Evolutionary conservation across 2,329 filamentous ascomycete species (phyloP).

Genomic region (Trichoderma oligosporum): DNA sequence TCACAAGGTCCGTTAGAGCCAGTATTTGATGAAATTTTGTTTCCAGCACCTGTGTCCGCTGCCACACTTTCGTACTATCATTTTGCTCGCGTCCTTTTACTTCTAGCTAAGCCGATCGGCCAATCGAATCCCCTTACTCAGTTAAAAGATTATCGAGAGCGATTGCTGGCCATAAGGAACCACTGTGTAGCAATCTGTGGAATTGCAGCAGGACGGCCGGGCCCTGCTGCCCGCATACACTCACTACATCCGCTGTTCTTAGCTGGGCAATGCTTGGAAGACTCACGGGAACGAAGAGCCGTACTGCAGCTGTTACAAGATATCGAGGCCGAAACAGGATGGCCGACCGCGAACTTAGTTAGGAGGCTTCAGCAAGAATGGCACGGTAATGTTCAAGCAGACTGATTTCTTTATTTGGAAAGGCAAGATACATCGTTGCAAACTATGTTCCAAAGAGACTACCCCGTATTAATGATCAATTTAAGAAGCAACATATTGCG

Average conservation of each 20-base stretch:
- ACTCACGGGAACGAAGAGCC: background rate
- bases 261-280: constrained; percentile 7
- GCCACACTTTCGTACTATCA: constrained; percentile 6
- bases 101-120: constrained; percentile 1
- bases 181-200: constrained; percentile 1
- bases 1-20: constrained; percentile 1
- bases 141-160: background rate
- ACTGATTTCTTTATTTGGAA: too few relatives aligned
- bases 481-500: too few relatives aligned
- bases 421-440: too few relatives aligned
- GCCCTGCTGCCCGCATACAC: background rate
- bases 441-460: too few relatives aligned
- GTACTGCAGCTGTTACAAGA: constrained; percentile 2
- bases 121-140: background rate
- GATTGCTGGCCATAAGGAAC: background rate
- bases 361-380: background rate
- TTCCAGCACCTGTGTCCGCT: background rate
- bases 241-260: constrained; percentile 1
- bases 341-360: background rate
- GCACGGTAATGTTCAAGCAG: background rate
- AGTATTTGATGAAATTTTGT: background rate
- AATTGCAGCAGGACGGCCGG: background rate
- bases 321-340: constrained; percentile 1
- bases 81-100: background rate
- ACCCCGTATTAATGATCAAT: too few relatives aligned